Percentiles rank a stretch among this genome's conserved stretches.
Evolutionary conservation across 768 basidiomycete species (phyloP).

Genomic region (Russula compacta): DNA sequence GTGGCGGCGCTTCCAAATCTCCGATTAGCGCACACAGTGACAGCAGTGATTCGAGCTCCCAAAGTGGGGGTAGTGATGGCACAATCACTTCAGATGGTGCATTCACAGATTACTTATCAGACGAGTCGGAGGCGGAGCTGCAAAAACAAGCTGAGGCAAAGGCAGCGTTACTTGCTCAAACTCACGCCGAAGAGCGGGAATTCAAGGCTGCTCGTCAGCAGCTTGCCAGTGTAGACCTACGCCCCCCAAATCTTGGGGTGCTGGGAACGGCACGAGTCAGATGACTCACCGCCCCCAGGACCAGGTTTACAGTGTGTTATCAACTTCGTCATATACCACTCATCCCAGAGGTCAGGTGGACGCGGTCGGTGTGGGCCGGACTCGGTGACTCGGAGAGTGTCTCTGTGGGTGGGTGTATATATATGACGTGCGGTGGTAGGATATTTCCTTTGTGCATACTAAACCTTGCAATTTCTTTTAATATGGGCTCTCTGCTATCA

Average conservation of each 20-base stretch:
- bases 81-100: conserved; percentile 81
- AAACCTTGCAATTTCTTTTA: neutral
- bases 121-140: conserved; percentile 84
- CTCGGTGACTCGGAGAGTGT: conserved; percentile 1
- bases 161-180: conserved; percentile 71
- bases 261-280: conserved; percentile 22
- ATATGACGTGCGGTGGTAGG: neutral
- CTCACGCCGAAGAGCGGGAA: conserved; percentile 69
- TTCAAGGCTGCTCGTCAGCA: conserved; percentile 75
- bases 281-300: conserved; percentile 17
- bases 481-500: conserved; percentile 1
- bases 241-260: conserved; percentile 73
- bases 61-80: conserved; percentile 49
- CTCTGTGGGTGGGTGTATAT: neutral
- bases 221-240: conserved; percentile 63
- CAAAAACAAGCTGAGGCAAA: conserved; percentile 79
- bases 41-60: conserved; percentile 45
- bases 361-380: conserved; percentile 16
- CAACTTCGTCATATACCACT: conserved; percentile 10
- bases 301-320: conserved; percentile 7
- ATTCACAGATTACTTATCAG: conserved; percentile 86
- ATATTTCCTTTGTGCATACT: neutral
- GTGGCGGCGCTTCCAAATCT: conserved; percentile 20
- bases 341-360: conserved; percentile 21
- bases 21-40: conserved; percentile 42